phyloP scores from a whole-genome alignment of 768 basidiomycete species.

The Clavulina sp. region DNA sequence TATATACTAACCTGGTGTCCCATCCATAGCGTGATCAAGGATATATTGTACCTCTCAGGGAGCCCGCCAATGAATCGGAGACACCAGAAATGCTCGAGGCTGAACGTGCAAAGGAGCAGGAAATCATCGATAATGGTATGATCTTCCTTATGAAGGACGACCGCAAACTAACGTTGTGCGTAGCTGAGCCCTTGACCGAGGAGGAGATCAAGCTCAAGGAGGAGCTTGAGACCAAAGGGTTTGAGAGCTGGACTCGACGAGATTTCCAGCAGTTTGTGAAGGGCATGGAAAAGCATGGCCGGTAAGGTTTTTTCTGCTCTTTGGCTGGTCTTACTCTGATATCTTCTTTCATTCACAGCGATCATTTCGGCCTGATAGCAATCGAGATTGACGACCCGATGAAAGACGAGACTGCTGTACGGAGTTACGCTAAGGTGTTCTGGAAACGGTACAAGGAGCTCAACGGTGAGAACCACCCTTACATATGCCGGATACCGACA shows the following conservation, averaged over 20 bases:
- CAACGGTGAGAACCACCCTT: constrained; percentile 32
- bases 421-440: constrained; percentile 66
- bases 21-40: constrained; percentile 39
- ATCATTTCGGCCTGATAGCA: constrained; percentile 33
- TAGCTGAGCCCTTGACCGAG: constrained; percentile 81
- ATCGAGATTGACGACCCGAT: constrained; percentile 74
- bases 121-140: constrained; percentile 69
- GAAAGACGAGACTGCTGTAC: constrained; percentile 62
- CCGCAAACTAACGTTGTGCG: background rate
- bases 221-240: constrained; percentile 54
- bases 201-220: constrained; percentile 76
- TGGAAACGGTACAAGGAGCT: constrained; percentile 79
- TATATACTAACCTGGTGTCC: background rate
- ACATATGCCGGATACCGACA: background rate
- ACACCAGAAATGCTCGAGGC: constrained; percentile 72
- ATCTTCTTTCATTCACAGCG: constrained; percentile 4
- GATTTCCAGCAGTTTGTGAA: constrained; percentile 87
- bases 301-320: constrained; percentile 29
- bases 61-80: constrained; percentile 51
- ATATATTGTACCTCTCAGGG: constrained; percentile 44
- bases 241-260: constrained; percentile 79
- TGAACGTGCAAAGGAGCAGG: constrained; percentile 62
- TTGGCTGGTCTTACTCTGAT: background rate
- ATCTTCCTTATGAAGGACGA: background rate
- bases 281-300: constrained; percentile 63